Base-by-base conservation (phyloP, 208 protist species). In the Crithidia expoeki region DNA sequence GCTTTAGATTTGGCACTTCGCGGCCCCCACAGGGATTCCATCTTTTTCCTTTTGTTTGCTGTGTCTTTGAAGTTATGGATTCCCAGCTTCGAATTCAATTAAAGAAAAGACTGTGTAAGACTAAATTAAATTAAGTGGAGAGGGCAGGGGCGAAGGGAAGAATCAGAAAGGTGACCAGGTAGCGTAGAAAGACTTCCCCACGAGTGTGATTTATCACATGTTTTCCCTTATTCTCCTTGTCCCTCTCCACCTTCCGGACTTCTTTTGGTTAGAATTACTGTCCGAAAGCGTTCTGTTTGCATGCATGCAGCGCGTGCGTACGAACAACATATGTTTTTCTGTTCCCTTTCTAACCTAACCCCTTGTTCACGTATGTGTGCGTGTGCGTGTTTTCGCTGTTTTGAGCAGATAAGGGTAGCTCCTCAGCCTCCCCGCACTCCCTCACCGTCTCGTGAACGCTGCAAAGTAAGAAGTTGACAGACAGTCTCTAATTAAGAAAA, bases 221-320 rank as follows among this genome's bases (percentile, higher is more conserved):
- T 14, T 66, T 40, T 61, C 28, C 53, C 33, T 62, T 53, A 68
- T 68, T 52, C 30, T 51, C 7, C 19, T 32, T 51, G 9, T 32
- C 23, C 30, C 34, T 50, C 30, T 30, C 23, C 14, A 6, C 36
- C 36, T 42, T 12, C 36, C 36, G 12, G 12, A 14, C 34, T 46
- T 63, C 5, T 50, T 6, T 50, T 47, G n/a, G 19, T 59, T 44
- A 44, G 53, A 59, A 59, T 27, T 59, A 59, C 33, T 33, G 53
- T 38, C 30, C 3, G 32, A 59, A 44, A 40, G 19, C 32, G 51
- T 57, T 21, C 4, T 53, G 51, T 12, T 32, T 32, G 28, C 27
- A 38, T 32, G 28, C 30, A 57, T 57, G 51, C 51, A 36, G 7
- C 28, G 28, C 53, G 34, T 25, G 19, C 33, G 32, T 7, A 59